Percentiles rank a stretch among this genome's conserved stretches.
Conservation (phyloP, 352 stramenopile species). For the Lagenidium giganteum region DNA sequence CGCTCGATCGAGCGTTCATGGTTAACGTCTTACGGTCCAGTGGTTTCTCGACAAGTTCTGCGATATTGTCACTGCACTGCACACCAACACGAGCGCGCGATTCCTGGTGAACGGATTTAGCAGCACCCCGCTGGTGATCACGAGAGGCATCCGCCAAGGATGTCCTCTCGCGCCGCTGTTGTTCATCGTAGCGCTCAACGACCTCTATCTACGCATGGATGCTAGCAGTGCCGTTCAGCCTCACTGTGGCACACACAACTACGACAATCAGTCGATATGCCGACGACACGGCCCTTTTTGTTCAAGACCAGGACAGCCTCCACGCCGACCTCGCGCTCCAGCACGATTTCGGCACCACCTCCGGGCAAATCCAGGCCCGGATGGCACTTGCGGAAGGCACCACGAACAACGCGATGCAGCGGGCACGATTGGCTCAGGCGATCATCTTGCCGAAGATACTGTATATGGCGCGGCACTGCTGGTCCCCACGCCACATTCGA, state of each 20-base stretch:
- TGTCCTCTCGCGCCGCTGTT: slow-evolving; percentile 9
- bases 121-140: neutral
- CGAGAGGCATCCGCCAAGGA: slow-evolving; percentile 7
- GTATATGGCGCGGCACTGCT: slow-evolving; percentile 7
- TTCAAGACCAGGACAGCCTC: neutral
- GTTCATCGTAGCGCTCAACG: slow-evolving; percentile 10
- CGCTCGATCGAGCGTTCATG: neutral
- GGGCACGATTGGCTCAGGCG: neutral
- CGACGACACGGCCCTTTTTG: slow-evolving; percentile 8
- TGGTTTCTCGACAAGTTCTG: no score
- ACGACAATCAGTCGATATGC: no score
- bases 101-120: slow-evolving; percentile 8
- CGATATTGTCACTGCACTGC: no score
- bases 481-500: neutral
- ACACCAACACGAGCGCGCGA: neutral
- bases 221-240: no score
- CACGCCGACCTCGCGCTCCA: neutral
- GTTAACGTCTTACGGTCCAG: no score
- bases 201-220: no score
- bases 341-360: neutral
- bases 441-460: slow-evolving; percentile 10
- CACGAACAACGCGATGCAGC: slow-evolving; percentile 1
- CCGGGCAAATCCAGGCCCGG: neutral
- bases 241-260: no score
- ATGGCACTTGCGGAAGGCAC: slow-evolving; percentile 1